Base-by-base conservation (phyloP, 2,329 filamentous ascomycete species). In the Beauveria sp. region DNA sequence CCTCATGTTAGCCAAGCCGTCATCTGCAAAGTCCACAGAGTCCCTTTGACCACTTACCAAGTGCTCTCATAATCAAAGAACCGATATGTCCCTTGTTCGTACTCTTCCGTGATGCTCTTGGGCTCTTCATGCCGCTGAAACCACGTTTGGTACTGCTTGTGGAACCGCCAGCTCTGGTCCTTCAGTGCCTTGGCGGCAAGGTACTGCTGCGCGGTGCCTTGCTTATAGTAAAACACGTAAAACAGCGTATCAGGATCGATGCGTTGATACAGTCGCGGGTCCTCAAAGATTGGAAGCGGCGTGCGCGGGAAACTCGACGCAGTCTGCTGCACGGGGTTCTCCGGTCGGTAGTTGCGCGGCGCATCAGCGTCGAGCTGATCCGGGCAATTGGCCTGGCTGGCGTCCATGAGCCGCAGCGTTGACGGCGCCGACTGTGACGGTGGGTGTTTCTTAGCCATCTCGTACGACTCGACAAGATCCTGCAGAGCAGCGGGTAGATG, bases 21-120 rank as follows among this genome's bases (percentile, higher is more conserved):
- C 37, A 24, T 41, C 14, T 5, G 20, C n/a, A 26, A 43, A 26
- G 30, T 30, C 16, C 10, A 20, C 22, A 24, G n/a, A 24, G 10
- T n/a, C 14, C 14, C 22, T 22, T 22, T 9, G 18, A 20, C 28
- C 41, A 80, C 89, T 76, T 77, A 97, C 94, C 94, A 99, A 71
- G 94, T 99, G 75, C 91, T 96, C 77, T 99, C 94, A 72, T 99
- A 99, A 76, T 99, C 94, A 75, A 99, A 99, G 80, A 99, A 99
- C 55, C 94, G 88, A 79, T 99, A 99, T 26, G 94, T 99, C 64
- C 94, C 94, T 76, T 99, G 94, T 77, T 99, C 94, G 71, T 91
- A 97, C 76, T 99, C 94, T 75, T 99, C 94, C 0, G 94, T 97
- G 70, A 99, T 99, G 68, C 87, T 92, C 80, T 99, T 99, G 20